Percentiles rank a stretch among this genome's conserved stretches.
phyloP scores from a whole-genome alignment of 495 filamentous ascomycete species.

The Penicillium cosmopolitanum region DNA sequence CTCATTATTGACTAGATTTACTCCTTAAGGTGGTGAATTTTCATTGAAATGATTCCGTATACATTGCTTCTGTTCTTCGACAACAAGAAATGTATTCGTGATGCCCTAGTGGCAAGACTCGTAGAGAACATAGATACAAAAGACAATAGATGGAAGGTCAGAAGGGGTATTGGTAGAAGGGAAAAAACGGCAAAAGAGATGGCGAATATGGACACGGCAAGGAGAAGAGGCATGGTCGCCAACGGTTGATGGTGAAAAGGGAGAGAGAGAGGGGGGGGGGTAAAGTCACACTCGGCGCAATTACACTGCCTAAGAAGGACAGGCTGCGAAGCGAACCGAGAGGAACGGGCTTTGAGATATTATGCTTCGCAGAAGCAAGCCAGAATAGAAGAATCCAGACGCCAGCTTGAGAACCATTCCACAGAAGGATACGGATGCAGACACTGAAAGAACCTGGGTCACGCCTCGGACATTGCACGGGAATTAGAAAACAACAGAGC shows the following conservation, averaged over 20 bases:
- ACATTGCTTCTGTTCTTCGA: neutral
- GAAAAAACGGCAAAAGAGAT: constrained; percentile 22
- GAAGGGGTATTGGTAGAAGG: constrained; percentile 46
- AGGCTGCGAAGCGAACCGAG: neutral
- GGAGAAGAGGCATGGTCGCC: constrained; percentile 21
- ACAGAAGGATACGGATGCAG: constrained; percentile 4
- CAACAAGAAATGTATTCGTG: constrained; percentile 24
- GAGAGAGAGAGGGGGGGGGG: neutral
- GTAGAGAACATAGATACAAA: constrained; percentile 40
- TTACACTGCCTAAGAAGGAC: constrained; percentile 5
- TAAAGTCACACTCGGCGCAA: neutral
- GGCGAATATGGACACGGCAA: constrained; percentile 33
- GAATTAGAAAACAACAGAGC: neutral
- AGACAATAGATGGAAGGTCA: constrained; percentile 22
- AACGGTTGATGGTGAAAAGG: constrained; percentile 9
- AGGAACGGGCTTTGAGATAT: constrained; percentile 6
- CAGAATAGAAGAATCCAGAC: constrained; percentile 13
- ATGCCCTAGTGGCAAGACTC: constrained; percentile 29
- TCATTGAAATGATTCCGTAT: neutral
- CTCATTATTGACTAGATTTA: constrained; percentile 1
- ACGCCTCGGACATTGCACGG: constrained; percentile 1
- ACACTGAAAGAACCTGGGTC: constrained; percentile 6
- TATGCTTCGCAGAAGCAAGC: constrained; percentile 26
- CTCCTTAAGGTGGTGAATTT: neutral
- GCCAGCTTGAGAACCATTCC: constrained; percentile 4